phyloP scores from a whole-genome alignment of 2,329 filamentous ascomycete genomes.

The Calonectria hongkongensis region DNA sequence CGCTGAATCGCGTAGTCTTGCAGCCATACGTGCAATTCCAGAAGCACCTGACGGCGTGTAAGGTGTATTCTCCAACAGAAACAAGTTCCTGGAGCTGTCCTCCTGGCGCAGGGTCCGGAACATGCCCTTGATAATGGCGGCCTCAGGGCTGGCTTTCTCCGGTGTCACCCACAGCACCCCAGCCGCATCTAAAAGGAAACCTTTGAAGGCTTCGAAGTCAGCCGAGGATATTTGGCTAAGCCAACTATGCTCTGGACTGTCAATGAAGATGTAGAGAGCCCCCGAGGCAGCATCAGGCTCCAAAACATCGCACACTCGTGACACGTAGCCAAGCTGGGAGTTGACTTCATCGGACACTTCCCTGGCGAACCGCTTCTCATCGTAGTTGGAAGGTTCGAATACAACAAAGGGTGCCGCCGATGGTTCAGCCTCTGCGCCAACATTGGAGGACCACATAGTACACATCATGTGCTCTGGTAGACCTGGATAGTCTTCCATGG shows the following conservation, averaged over 20 bases:
- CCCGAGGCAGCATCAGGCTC: neutral
- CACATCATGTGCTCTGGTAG: slow-evolving; percentile 15
- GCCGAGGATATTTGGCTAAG: neutral
- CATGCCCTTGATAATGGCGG: slow-evolving; percentile 18
- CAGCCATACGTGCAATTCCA: slow-evolving; percentile 5
- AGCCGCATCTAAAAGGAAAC: slow-evolving; percentile 3
- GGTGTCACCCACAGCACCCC: slow-evolving; percentile 16
- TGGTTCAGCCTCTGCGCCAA: slow-evolving; percentile 1
- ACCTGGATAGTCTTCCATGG: slow-evolving; percentile 2
- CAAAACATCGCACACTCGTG: slow-evolving; percentile 1
- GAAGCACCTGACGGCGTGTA: slow-evolving; percentile 10
- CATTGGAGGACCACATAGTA: slow-evolving; percentile 8
- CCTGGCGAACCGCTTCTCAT: slow-evolving; percentile 10
- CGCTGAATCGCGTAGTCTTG: slow-evolving; percentile 1
- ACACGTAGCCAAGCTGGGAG: slow-evolving; percentile 3
- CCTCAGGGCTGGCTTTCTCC: slow-evolving; percentile 14
- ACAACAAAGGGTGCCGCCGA: slow-evolving; percentile 7
- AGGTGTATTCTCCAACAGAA: slow-evolving; percentile 5
- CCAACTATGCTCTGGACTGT: slow-evolving; percentile 8
- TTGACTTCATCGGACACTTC: slow-evolving; percentile 6
- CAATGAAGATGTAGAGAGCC: slow-evolving; percentile 5
- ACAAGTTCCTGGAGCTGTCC: slow-evolving; percentile 8
- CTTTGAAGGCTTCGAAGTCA: slow-evolving; percentile 13
- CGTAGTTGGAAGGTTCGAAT: slow-evolving; percentile 4
- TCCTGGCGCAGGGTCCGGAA: slow-evolving; percentile 10